A percentile compares a stretch with the other conserved stretches of the same genome.
Conservation (phyloP, 139 green algal genomes). For the Chlamydomonas sp. region DNA sequence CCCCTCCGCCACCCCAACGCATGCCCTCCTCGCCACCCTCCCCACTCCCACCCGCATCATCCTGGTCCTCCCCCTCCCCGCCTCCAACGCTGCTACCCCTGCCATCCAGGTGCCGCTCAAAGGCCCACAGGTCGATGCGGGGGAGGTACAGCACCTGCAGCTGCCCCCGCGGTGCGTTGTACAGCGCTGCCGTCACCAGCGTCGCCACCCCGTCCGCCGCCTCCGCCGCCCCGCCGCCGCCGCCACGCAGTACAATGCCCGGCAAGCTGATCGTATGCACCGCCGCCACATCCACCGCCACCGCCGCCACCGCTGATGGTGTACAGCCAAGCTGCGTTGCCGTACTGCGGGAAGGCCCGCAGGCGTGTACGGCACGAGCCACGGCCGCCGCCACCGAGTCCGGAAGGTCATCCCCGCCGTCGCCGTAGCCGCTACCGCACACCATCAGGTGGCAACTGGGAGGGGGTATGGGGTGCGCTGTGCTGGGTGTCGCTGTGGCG, state of each 20-base stretch:
- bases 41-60: background rate
- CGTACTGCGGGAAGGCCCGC: background rate
- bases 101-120: conserved; percentile 7
- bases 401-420: background rate
- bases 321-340: background rate
- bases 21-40: background rate
- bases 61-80: background rate
- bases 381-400: background rate
- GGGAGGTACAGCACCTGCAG: conserved; percentile 28
- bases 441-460: conserved; percentile 16
- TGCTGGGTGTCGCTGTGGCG: background rate
- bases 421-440: conserved; percentile 15
- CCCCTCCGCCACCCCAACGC: background rate
- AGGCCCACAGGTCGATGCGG: conserved; percentile 20
- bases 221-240: background rate
- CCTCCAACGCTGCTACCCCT: too few relatives aligned
- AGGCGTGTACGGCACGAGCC: background rate
- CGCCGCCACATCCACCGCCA: background rate
- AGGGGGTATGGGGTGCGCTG: background rate
- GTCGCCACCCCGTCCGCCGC: conserved; percentile 21
- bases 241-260: conserved; percentile 1
- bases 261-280: conserved; percentile 22
- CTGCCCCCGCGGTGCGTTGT: background rate
- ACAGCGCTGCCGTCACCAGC: conserved; percentile 21
- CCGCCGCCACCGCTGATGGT: background rate